Evolutionary conservation across 495 filamentous ascomycete species (phyloP).

Genomic region (Penicillium macrosclerotiorum): DNA sequence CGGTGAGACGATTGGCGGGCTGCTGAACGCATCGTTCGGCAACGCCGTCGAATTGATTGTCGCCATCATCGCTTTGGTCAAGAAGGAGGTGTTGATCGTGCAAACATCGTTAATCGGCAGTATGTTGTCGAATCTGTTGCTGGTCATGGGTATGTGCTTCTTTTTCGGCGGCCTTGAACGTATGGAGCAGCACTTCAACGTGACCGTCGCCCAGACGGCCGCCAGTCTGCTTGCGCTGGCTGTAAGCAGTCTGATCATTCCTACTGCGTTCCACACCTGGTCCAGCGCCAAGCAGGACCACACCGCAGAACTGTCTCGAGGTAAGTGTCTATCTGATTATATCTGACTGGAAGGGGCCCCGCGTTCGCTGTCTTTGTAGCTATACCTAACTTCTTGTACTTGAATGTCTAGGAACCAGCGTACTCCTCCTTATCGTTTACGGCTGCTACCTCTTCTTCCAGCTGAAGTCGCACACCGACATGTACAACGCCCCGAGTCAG

Average conservation of each 20-base stretch:
- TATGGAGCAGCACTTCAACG: slow-evolving; percentile 85
- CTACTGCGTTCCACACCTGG: slow-evolving; percentile 75
- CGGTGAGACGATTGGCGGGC: slow-evolving; percentile 81
- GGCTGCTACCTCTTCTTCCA: slow-evolving; percentile 78
- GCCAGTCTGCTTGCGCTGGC: slow-evolving; percentile 77
- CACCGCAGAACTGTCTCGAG: slow-evolving; percentile 34
- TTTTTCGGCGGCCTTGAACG: slow-evolving; percentile 82
- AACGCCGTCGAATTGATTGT: slow-evolving; percentile 95
- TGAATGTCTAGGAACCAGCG: slow-evolving; percentile 66
- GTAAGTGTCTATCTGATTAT: slow-evolving; percentile 20
- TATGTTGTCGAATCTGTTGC: slow-evolving; percentile 86
- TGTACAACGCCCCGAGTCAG: slow-evolving; percentile 70
- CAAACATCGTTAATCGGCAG: slow-evolving; percentile 89
- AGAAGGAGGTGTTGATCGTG: slow-evolving; percentile 78
- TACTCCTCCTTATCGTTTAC: slow-evolving; percentile 77
- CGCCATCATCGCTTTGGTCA: slow-evolving; percentile 73
- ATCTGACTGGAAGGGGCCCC: too few species aligned
- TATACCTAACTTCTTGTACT: too few species aligned
- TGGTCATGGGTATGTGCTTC: slow-evolving; percentile 93
- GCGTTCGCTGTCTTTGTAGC: too few species aligned
- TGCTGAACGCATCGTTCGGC: slow-evolving; percentile 83
- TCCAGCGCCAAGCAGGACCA: slow-evolving; percentile 30
- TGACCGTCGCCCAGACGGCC: slow-evolving; percentile 89
- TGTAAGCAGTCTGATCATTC: slow-evolving; percentile 79
- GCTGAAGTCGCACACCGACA: slow-evolving; percentile 68